Evolutionary conservation across 768 basidiomycete species (phyloP), one percentile per base, ranked within the genome.

Genomic region (Tubosaeta sp.): DNA sequence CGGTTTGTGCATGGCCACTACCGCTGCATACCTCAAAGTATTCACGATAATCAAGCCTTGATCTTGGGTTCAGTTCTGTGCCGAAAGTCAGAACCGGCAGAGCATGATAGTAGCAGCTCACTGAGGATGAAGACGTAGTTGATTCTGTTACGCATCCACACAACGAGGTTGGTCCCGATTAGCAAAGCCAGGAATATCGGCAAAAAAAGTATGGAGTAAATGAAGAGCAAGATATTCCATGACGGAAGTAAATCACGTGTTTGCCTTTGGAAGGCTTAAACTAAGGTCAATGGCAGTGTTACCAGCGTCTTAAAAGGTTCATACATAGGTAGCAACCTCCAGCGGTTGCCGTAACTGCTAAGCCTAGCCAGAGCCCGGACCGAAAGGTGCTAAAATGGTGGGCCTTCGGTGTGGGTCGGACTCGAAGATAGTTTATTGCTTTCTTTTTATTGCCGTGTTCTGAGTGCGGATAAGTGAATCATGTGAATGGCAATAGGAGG

Each of bases 101-200:
- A 26, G 6, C 2, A 41, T 29, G 16, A 19, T 27, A 17, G 32
- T 6, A 42, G 33, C 10, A 19, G 60, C 78, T 35, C 53, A 88
- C 88, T 88, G 61, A 95, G 90, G 33, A 95, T 90, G 66, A 97
- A 95, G n/a, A 85, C 79, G 61, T 94, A 95, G 65, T 97, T 98
- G 59, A 99, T 92, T 43, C 88, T 77, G 6, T 84, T 74, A 5
- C 71, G 69, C 0, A 81, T 75, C 87, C 90, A 99, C 0, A 85
- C 86, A 19, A 85, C 59, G 5, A 98, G 57, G 65, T 99, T 97
- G n/a, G 88, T 52, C 25, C 91, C 88, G 49, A 98, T 80, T 1
- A 97, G 71, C 31, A 91, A 54, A 2, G 83, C 74, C 62, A 97
- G 88, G 3, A 95, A 55, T 6, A 85, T 74, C 0, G 94, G 93